A percentile compares a stretch with the other conserved stretches of the same genome.
Evolutionary conservation across 805 yeast genomes (phyloP).

Genomic region (Starmerella scarabaei): DNA sequence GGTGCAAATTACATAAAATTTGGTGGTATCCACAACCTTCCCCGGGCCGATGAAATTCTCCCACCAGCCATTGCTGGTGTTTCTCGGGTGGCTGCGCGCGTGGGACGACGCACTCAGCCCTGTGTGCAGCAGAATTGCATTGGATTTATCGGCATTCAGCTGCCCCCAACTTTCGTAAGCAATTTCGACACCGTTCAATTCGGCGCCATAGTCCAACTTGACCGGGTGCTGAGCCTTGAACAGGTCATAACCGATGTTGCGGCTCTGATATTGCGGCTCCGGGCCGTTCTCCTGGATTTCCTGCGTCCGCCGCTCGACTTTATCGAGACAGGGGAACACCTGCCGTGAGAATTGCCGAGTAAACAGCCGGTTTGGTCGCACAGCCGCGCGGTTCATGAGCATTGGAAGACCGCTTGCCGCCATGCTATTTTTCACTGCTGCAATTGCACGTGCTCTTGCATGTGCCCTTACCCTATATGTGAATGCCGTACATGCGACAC

Average conservation of each 20-base stretch:
- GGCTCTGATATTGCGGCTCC: slow-evolving; percentile 63
- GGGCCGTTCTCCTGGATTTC: slow-evolving; percentile 46
- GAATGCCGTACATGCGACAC: no score
- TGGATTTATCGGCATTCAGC: slow-evolving; percentile 47
- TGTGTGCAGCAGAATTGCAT: slow-evolving; percentile 72
- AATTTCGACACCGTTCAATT: slow-evolving; percentile 57
- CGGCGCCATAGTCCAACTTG: slow-evolving; percentile 70
- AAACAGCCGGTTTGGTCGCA: no score
- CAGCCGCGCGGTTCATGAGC: not conserved
- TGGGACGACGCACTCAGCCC: slow-evolving; percentile 91
- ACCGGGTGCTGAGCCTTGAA: slow-evolving; percentile 34
- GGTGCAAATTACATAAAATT: slow-evolving; percentile 73
- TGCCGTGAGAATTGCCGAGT: slow-evolving; percentile 20
- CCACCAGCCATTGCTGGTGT: slow-evolving; percentile 85
- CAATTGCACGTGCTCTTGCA: no score
- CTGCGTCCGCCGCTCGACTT: slow-evolving; percentile 40
- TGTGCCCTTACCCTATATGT: no score
- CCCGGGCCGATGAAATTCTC: slow-evolving; percentile 85
- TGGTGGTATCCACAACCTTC: slow-evolving; percentile 59
- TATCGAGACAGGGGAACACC: slow-evolving; percentile 78
- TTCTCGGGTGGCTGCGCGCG: slow-evolving; percentile 66
- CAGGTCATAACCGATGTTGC: slow-evolving; percentile 52
- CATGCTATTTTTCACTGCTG: no score
- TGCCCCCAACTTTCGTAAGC: slow-evolving; percentile 92
- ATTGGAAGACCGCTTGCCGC: no score